A percentile compares a stretch with the other conserved stretches of the same genome.
Evolutionary conservation across 306 rosid genomes (phyloP).

Genomic region (Senna siamea): DNA sequence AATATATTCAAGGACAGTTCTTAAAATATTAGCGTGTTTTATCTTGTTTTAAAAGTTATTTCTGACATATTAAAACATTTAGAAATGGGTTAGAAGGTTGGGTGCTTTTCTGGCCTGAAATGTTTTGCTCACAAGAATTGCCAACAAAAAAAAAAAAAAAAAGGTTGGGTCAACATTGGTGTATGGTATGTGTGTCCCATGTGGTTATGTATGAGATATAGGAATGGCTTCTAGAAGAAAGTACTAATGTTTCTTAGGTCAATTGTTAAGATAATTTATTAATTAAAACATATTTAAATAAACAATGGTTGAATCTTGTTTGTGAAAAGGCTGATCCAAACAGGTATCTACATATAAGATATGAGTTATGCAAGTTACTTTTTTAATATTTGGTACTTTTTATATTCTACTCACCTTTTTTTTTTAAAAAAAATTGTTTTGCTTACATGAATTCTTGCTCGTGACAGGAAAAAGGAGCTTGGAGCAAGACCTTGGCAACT

Average conservation of each 20-base stretch:
- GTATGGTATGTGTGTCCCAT: background rate
- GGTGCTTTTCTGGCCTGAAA: background rate
- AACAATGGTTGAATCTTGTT: background rate
- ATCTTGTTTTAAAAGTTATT: too few species aligned
- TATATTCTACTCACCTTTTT: background rate
- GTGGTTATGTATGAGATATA: background rate
- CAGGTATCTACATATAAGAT: background rate
- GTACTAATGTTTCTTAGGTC: background rate
- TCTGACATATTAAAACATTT: too few species aligned
- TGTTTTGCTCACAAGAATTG: background rate
- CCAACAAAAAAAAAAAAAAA: background rate
- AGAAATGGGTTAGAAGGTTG: too few species aligned
- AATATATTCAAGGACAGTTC: too few species aligned
- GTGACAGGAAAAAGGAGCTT: slow-evolving; percentile 58
- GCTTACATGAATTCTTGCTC: slow-evolving; percentile 9
- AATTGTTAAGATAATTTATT: background rate
- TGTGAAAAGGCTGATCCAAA: background rate
- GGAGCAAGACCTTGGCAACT: slow-evolving; percentile 51
- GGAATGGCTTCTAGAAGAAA: background rate
- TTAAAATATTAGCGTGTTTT: too few species aligned
- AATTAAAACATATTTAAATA: background rate
- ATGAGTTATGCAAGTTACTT: background rate
- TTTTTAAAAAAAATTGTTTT: background rate
- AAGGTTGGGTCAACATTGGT: background rate
- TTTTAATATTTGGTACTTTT: background rate